Evolutionary conservation across 2,329 filamentous ascomycete genomes (phyloP).

Genomic region (Emergomyces orientalis): DNA sequence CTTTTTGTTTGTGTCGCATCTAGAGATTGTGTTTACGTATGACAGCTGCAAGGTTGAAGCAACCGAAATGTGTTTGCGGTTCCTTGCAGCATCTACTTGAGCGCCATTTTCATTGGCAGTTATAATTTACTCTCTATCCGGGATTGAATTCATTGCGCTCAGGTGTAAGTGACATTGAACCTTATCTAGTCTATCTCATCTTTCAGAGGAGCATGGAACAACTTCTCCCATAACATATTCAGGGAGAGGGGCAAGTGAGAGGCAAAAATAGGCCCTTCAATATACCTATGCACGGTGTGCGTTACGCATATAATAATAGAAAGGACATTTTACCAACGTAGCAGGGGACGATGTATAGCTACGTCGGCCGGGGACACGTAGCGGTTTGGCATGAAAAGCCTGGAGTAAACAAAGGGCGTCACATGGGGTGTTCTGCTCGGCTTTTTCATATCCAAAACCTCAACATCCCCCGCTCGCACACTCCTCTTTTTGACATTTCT

Average conservation of each 20-base stretch:
- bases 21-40: neutral
- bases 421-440: neutral
- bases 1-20: neutral
- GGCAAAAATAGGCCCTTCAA: neutral
- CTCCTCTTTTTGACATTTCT: neutral
- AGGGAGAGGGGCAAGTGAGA: neutral
- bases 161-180: neutral
- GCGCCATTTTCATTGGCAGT: neutral
- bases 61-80: neutral
- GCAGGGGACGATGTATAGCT: neutral
- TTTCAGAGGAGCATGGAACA: neutral
- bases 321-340: neutral
- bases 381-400: neutral
- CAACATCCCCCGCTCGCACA: neutral
- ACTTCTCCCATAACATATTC: neutral
- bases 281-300: neutral
- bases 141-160: neutral
- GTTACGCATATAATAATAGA: neutral
- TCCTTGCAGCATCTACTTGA: neutral
- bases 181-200: neutral
- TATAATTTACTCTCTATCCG: neutral
- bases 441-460: neutral
- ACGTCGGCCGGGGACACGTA: neutral
- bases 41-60: neutral
- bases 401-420: neutral